phyloP scores from a whole-genome alignment of 148 eudicot genomes.

The Rhododendron kiyosumense region DNA sequence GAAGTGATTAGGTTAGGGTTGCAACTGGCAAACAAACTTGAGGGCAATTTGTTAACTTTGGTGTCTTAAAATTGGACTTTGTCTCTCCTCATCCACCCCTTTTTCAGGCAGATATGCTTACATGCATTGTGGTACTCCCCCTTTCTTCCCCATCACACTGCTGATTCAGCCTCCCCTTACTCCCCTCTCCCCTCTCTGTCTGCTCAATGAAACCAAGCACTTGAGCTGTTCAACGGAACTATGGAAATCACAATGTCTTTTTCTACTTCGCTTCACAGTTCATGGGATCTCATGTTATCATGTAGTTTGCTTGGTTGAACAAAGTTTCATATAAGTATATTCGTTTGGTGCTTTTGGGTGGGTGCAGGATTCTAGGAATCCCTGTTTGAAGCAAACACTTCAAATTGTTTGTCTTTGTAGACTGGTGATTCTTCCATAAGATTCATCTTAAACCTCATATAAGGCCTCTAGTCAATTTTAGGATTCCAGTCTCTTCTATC shows the following conservation, averaged over 20 bases:
- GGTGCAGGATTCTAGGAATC: background rate
- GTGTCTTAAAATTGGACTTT: background rate
- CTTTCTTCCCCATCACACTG: background rate
- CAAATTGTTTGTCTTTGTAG: background rate
- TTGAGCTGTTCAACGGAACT: background rate
- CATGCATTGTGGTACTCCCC: background rate
- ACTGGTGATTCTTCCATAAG: background rate
- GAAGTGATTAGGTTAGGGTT: background rate
- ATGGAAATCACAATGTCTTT: background rate
- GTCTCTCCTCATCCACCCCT: background rate
- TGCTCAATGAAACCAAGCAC: background rate
- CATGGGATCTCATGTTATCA: background rate
- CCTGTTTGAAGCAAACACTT: background rate
- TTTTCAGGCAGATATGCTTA: background rate
- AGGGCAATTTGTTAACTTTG: background rate
- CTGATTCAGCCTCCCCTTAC: too few relatives aligned
- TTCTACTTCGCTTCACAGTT: background rate
- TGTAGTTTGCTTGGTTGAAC: background rate
- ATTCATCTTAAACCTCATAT: too few relatives aligned
- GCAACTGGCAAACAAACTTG: background rate
- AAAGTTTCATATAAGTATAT: background rate
- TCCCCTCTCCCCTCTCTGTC: background rate
- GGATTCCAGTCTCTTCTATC: background rate
- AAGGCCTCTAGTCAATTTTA: background rate
- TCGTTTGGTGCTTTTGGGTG: background rate